These are phyloP conservation scores for Chlorella sp. DNA, from an alignment of 139 green algal species.

Conservation along the genomic window DNA sequence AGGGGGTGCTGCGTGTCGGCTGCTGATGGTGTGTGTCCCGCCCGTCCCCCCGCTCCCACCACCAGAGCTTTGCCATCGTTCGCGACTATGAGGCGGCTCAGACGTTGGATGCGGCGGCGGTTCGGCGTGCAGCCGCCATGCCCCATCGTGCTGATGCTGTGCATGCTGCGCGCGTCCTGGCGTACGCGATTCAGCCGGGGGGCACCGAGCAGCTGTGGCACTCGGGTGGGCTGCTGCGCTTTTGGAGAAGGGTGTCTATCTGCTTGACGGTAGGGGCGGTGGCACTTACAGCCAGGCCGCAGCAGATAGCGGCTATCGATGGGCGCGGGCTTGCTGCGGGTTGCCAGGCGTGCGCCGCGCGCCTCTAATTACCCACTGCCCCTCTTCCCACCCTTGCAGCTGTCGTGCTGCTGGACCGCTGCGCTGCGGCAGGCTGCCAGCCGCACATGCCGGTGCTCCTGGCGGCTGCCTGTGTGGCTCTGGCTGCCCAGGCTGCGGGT, in stretches of 20 bases:
- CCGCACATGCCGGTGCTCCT: background rate
- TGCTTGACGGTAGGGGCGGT: too few species aligned
- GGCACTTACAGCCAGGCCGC: background rate
- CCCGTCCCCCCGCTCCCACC: too few species aligned
- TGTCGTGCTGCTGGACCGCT: conserved; percentile 26
- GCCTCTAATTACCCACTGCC: background rate
- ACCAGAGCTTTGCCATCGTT: conserved; percentile 14
- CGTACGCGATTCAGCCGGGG: background rate
- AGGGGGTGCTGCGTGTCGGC: too few species aligned
- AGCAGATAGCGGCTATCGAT: background rate
- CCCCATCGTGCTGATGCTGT: background rate
- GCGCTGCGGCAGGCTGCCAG: background rate
- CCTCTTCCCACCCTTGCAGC: background rate
- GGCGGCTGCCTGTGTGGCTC: conserved; percentile 13
- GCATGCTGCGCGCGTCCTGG: background rate
- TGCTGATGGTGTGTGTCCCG: too few species aligned
- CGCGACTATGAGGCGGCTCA: conserved; percentile 24
- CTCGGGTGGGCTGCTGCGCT: background rate
- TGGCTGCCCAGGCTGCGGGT: conserved; percentile 7
- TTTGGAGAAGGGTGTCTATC: too few species aligned
- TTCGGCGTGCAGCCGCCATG: background rate
- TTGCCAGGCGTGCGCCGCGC: background rate
- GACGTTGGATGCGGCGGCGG: background rate
- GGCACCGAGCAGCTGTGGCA: background rate
- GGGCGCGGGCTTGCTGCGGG: background rate